Conservation (phyloP, 1,284 basidiomycete species). For the Earliella scabrosa region DNA sequence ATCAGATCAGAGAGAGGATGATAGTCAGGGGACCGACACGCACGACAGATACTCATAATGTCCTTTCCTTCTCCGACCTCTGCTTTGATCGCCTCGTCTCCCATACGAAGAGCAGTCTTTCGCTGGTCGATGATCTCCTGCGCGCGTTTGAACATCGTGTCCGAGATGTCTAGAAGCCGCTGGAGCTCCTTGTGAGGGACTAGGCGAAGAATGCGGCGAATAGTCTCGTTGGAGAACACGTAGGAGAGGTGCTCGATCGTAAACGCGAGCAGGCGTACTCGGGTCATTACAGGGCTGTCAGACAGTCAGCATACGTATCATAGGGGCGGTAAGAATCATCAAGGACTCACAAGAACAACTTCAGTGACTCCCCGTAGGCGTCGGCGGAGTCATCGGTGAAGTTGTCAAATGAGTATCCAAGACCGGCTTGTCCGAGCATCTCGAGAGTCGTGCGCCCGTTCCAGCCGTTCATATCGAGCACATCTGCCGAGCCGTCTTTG, state of each 20-base stretch:
- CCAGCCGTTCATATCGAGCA: slow-evolving; percentile 40
- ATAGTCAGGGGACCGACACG: no score
- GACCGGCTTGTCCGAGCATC: slow-evolving; percentile 42
- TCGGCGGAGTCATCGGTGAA: slow-evolving; percentile 33
- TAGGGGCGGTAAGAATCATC: neutral
- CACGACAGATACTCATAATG: slow-evolving; percentile 36
- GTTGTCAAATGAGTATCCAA: slow-evolving; percentile 44
- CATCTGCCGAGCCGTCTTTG: slow-evolving; percentile 19
- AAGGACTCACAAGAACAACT: slow-evolving; percentile 24
- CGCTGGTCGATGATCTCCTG: slow-evolving; percentile 45
- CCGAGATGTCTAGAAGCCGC: slow-evolving; percentile 30
- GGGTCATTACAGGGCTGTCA: slow-evolving; percentile 11
- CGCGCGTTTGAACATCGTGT: slow-evolving; percentile 43
- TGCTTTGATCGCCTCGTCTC: slow-evolving; percentile 23
- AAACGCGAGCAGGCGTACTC: neutral
- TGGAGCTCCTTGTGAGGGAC: neutral
- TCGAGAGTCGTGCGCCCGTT: slow-evolving; percentile 43
- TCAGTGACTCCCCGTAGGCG: slow-evolving; percentile 32
- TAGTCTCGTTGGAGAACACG: slow-evolving; percentile 13
- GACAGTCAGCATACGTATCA: no score
- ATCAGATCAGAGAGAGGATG: neutral
- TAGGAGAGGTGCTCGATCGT: slow-evolving; percentile 8
- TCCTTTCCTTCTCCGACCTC: slow-evolving; percentile 38
- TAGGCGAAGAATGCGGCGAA: slow-evolving; percentile 5
- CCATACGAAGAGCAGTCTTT: slow-evolving; percentile 32